Conservation (phyloP, 768 basidiomycete species). For the Antrodiella citrinella region DNA sequence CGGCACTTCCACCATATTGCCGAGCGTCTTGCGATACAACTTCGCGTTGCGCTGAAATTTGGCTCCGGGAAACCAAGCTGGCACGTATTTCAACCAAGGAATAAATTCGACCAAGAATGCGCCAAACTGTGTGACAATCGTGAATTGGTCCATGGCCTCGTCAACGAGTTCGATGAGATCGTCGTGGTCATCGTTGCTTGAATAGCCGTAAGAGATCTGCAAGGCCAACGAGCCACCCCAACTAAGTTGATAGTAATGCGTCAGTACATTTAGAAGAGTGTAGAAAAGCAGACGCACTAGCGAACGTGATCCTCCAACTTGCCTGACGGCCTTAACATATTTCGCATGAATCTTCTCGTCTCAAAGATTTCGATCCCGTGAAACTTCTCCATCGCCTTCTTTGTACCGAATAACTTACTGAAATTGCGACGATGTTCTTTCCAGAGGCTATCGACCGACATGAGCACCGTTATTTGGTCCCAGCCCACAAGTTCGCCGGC, state of each 20-base stretch:
- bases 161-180: conserved; percentile 29
- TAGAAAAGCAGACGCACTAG: conserved; percentile 19
- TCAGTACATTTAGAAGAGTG: too few species aligned
- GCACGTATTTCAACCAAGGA: conserved; percentile 27
- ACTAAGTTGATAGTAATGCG: conserved; percentile 12
- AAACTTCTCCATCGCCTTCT: conserved; percentile 18
- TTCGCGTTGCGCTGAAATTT: conserved; percentile 23
- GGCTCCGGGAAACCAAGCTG: conserved; percentile 33
- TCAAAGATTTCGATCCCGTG: conserved; percentile 23
- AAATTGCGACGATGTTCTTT: conserved; percentile 20
- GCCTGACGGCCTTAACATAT: conserved; percentile 20
- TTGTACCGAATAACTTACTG: conserved; percentile 16
- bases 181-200: conserved; percentile 24
- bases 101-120: conserved; percentile 24
- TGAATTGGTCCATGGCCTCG: conserved; percentile 19
- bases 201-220: conserved; percentile 21
- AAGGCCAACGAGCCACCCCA: conserved; percentile 21
- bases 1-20: conserved; percentile 24
- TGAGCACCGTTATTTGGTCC: conserved; percentile 7
- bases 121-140: conserved; percentile 18
- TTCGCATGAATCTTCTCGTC: conserved; percentile 22
- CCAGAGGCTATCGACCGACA: conserved; percentile 17
- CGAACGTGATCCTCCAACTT: conserved; percentile 20
- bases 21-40: conserved; percentile 11
- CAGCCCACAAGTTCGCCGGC: background rate